Conservation (phyloP, 2,329 filamentous ascomycete genomes). For the Cylindrodendrum hubeiense region DNA sequence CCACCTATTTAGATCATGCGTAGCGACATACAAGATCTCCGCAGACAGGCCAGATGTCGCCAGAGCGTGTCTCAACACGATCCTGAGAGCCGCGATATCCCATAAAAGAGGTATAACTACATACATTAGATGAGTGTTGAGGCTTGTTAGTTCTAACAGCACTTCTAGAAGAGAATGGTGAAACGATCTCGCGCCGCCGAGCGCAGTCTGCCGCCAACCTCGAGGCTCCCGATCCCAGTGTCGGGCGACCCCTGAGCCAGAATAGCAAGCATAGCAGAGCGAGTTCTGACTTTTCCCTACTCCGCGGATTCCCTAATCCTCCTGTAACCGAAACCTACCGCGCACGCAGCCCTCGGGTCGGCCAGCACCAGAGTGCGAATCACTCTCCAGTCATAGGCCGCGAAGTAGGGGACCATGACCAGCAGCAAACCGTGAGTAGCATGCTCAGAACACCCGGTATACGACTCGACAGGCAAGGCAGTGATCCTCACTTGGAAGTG, state of each 20-base stretch:
- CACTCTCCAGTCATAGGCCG: slow-evolving; percentile 20
- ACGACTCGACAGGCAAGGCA: slow-evolving; percentile 61
- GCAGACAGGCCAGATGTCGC: slow-evolving; percentile 77
- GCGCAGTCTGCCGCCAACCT: slow-evolving; percentile 73
- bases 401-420: slow-evolving; percentile 36
- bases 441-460: slow-evolving; percentile 66
- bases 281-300: slow-evolving; percentile 76
- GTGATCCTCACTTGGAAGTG: slow-evolving; percentile 73
- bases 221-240: slow-evolving; percentile 65
- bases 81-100: slow-evolving; percentile 78
- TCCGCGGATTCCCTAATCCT: slow-evolving; percentile 65
- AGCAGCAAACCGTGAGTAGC: slow-evolving; percentile 59
- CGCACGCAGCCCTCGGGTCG: slow-evolving; percentile 48
- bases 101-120: slow-evolving; percentile 71
- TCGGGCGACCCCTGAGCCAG: slow-evolving; percentile 67
- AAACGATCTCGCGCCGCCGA: slow-evolving; percentile 63
- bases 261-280: slow-evolving; percentile 77
- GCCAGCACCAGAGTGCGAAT: slow-evolving; percentile 37
- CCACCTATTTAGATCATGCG: slow-evolving; percentile 74
- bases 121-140: background rate
- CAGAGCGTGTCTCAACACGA: slow-evolving; percentile 79
- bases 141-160: background rate
- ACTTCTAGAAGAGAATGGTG: slow-evolving; percentile 54
- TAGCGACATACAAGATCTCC: slow-evolving; percentile 81
- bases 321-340: slow-evolving; percentile 55